A percentile compares a stretch with the other conserved stretches of the same genome.
Evolutionary conservation across 164 flowering plant genomes (phyloP).

Genomic region (Buxus sempervirens): DNA sequence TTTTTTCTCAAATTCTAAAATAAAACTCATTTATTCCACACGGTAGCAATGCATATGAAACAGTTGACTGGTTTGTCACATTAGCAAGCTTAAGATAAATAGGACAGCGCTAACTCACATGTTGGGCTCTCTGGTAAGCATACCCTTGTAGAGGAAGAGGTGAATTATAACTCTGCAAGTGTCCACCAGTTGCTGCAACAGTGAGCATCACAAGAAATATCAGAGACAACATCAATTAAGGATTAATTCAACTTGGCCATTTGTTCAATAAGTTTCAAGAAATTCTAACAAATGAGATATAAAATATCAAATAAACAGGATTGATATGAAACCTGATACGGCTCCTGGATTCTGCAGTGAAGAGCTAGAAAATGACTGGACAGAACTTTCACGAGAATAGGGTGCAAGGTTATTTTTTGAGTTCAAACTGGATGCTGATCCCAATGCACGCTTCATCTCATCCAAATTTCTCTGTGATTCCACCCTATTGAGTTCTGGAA

Average conservation of each 20-base stretch:
- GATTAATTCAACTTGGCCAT: no score
- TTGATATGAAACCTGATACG: slow-evolving; percentile 25
- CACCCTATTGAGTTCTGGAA: slow-evolving; percentile 38
- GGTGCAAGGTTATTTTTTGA: slow-evolving; percentile 12
- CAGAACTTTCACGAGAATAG: slow-evolving; percentile 25
- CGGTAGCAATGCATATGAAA: no score
- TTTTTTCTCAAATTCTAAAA: neutral
- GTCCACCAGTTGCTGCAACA: slow-evolving; percentile 25
- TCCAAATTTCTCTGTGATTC: slow-evolving; percentile 45
- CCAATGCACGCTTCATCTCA: slow-evolving; percentile 48
- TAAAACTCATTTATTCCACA: no score
- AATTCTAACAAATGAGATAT: neutral
- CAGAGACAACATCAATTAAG: no score
- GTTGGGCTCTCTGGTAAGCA: slow-evolving; percentile 16
- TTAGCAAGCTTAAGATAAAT: neutral
- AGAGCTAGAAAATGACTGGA: slow-evolving; percentile 20
- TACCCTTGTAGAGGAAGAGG: slow-evolving; percentile 12
- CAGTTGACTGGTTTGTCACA: no score
- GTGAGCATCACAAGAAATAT: slow-evolving; percentile 8
- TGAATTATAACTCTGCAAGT: slow-evolving; percentile 19
- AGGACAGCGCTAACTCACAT: slow-evolving; percentile 18
- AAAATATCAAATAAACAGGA: neutral
- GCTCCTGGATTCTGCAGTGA: slow-evolving; percentile 16
- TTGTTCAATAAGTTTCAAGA: neutral
- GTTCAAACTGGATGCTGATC: slow-evolving; percentile 16